phyloP scores from a whole-genome alignment of 2,329 filamentous ascomycete genomes.

The Colletotrichum costaricense region DNA sequence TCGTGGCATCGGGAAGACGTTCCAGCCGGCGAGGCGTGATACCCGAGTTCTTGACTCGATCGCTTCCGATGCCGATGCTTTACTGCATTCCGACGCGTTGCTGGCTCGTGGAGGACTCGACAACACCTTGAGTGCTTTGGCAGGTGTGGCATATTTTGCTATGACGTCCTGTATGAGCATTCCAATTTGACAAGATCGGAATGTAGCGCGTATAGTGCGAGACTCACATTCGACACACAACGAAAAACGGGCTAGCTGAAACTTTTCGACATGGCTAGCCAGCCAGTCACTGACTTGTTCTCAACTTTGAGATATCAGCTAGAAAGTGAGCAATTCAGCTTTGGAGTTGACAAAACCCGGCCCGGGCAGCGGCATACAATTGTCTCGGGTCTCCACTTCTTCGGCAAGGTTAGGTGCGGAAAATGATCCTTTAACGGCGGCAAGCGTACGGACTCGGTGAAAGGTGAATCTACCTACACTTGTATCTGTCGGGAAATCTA shows the following conservation, averaged over 20 bases:
- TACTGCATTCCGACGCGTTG: neutral
- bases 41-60: neutral
- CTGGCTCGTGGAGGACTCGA: neutral
- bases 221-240: neutral
- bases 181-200: neutral
- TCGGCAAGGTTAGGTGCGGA: neutral
- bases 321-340: neutral
- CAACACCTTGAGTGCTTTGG: neutral
- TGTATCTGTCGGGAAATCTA: neutral
- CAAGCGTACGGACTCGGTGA: neutral
- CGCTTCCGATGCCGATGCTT: neutral
- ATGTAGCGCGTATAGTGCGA: neutral
- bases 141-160: neutral
- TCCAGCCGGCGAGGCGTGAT: neutral
- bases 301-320: neutral
- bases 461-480: neutral
- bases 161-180: neutral
- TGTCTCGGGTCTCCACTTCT: neutral
- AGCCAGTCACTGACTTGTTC: neutral
- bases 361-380: neutral
- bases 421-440: neutral
- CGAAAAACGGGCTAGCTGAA: neutral
- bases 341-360: neutral
- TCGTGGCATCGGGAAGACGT: neutral
- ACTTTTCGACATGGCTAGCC: neutral